Evolutionary conservation across 768 basidiomycete genomes (phyloP).

Genomic region (Cystofilobasidium capitatum): DNA sequence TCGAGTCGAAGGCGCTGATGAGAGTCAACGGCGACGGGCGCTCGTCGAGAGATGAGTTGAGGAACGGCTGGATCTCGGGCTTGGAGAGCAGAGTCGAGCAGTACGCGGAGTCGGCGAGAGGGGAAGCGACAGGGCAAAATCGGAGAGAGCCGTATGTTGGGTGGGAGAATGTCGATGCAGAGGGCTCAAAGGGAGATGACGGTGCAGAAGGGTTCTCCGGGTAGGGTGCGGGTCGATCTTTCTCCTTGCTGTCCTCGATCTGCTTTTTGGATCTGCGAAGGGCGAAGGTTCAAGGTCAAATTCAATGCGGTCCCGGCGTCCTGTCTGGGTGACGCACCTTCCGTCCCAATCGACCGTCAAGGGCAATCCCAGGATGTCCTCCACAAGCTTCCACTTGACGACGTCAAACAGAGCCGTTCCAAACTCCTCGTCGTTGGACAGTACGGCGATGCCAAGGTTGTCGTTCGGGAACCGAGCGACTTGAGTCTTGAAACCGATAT

Average conservation of each 20-base stretch:
- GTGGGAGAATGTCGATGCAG: not conserved
- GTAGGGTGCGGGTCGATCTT: not conserved
- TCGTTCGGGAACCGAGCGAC: constrained; percentile 16
- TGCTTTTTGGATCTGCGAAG: not conserved
- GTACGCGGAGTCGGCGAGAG: not conserved
- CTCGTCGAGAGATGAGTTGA: constrained; percentile 8
- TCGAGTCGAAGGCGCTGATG: not conserved
- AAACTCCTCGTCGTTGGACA: constrained; percentile 12
- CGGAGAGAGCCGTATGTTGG: constrained; percentile 3
- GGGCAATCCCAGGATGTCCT: not conserved
- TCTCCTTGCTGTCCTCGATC: not conserved
- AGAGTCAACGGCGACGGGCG: not conserved
- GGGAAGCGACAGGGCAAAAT: not conserved
- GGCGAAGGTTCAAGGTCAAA: not conserved
- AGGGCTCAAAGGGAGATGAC: not conserved
- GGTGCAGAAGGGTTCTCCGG: not conserved
- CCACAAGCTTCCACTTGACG: not conserved
- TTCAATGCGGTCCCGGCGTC: not conserved
- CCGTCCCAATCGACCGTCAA: constrained; percentile 10
- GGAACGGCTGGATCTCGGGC: constrained; percentile 1
- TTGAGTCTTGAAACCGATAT: constrained; percentile 16
- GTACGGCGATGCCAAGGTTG: constrained; percentile 14
- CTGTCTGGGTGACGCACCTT: not conserved
- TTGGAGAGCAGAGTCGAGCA: constrained; percentile 1
- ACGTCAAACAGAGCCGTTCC: constrained; percentile 3